Evolutionary conservation across 768 basidiomycete genomes (phyloP).

Genomic region (Termitomyces sp.): DNA sequence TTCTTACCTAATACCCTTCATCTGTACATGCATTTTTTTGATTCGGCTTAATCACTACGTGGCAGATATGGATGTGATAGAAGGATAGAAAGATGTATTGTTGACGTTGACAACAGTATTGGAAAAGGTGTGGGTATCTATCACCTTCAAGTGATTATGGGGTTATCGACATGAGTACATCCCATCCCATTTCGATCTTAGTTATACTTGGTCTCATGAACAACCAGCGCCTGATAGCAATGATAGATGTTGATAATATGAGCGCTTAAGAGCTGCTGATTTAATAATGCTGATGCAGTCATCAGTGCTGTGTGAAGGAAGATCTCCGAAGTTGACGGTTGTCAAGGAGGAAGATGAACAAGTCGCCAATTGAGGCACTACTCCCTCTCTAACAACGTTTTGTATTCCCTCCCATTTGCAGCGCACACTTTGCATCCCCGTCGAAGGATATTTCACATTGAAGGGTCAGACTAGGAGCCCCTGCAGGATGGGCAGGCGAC

Average conservation of each 20-base stretch:
- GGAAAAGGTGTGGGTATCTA: background rate
- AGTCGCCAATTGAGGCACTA: background rate
- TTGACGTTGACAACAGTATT: background rate
- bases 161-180: background rate
- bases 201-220: background rate
- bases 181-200: background rate
- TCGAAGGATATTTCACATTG: background rate
- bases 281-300: background rate
- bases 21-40: slow-evolving; percentile 16
- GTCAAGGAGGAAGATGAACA: background rate
- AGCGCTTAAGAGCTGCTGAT: slow-evolving; percentile 1
- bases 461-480: background rate
- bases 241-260: slow-evolving; percentile 7
- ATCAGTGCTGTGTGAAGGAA: background rate
- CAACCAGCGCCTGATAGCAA: slow-evolving; percentile 4
- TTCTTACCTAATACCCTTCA: slow-evolving; percentile 25
- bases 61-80: background rate
- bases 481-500: background rate
- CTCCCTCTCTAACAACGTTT: background rate
- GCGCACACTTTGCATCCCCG: background rate
- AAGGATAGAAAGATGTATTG: background rate
- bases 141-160: background rate
- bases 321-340: background rate
- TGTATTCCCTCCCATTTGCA: background rate
- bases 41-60: slow-evolving; percentile 1